These are phyloP conservation scores for Ananas comosus DNA, from an alignment of 176 grass and related monocot genomes.

Conservation along the genomic window DNA sequence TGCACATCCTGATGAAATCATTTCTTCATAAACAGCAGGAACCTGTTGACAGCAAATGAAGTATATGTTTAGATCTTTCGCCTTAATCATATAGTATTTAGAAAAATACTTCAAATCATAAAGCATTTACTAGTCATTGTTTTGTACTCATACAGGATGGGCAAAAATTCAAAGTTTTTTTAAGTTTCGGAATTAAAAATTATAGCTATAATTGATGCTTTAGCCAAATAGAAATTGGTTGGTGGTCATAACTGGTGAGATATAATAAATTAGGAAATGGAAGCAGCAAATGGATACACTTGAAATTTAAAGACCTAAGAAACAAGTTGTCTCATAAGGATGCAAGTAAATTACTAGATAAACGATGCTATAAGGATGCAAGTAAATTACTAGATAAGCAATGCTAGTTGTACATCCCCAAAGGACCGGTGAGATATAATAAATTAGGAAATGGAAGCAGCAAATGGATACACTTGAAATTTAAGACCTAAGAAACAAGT, in stretches of 20 bases:
- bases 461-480: neutral
- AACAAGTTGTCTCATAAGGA: too few relatives aligned
- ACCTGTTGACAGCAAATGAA: slow-evolving; percentile 38
- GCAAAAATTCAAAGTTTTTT: neutral
- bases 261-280: neutral
- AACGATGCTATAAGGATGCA: too few relatives aligned
- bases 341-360: neutral
- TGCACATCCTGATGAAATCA: slow-evolving; percentile 80
- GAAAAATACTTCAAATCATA: neutral
- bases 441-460: neutral
- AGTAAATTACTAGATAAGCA: neutral
- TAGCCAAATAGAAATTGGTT: neutral
- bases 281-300: neutral
- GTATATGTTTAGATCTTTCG: slow-evolving; percentile 15
- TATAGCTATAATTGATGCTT: neutral
- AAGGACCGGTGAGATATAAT: neutral
- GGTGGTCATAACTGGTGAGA: neutral
- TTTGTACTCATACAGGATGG: neutral
- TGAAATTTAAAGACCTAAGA: neutral
- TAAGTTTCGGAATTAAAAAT: too few relatives aligned
- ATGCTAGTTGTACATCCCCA: too few relatives aligned
- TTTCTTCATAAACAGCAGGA: slow-evolving; percentile 91
- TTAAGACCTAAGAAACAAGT: neutral
- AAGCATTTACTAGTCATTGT: too few relatives aligned
- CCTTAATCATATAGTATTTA: neutral